These are phyloP conservation scores for Kentomonas sorsogonicus DNA, from an alignment of 208 protist genomes.

Conservation along the genomic window DNA sequence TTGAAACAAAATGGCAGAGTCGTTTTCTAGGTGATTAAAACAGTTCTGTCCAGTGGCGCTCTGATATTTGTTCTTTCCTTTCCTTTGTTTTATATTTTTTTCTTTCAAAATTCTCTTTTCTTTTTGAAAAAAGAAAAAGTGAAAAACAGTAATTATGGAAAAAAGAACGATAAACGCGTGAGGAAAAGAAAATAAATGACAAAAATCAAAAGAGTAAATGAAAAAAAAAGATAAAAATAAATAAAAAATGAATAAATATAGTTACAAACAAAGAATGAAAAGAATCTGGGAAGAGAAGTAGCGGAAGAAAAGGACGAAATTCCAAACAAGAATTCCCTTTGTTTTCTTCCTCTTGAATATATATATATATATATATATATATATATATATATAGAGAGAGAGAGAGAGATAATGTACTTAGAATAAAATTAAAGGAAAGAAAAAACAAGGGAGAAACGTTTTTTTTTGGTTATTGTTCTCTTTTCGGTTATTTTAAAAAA, in stretches of 20 bases:
- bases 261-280: not conserved
- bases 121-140: not conserved
- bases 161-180: too few species aligned
- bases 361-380: too few species aligned
- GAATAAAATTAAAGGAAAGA: not conserved
- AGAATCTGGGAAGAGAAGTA: slow-evolving; percentile 8
- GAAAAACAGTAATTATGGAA: too few species aligned
- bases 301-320: slow-evolving; percentile 13
- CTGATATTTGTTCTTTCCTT: too few species aligned
- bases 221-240: slow-evolving; percentile 13
- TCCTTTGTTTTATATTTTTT: too few species aligned
- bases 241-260: slow-evolving; percentile 4
- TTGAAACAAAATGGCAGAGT: not conserved
- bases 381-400: too few species aligned
- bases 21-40: too few species aligned
- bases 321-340: not conserved
- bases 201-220: not conserved
- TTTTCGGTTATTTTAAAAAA: not conserved
- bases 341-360: slow-evolving; percentile 9
- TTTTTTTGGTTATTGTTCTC: slow-evolving; percentile 1
- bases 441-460: not conserved
- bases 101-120: too few species aligned
- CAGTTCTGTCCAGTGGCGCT: too few species aligned
- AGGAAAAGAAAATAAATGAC: too few species aligned
- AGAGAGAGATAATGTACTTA: too few species aligned